phyloP scores from a whole-genome alignment of 768 basidiomycete genomes.

The Phaffia australis region DNA sequence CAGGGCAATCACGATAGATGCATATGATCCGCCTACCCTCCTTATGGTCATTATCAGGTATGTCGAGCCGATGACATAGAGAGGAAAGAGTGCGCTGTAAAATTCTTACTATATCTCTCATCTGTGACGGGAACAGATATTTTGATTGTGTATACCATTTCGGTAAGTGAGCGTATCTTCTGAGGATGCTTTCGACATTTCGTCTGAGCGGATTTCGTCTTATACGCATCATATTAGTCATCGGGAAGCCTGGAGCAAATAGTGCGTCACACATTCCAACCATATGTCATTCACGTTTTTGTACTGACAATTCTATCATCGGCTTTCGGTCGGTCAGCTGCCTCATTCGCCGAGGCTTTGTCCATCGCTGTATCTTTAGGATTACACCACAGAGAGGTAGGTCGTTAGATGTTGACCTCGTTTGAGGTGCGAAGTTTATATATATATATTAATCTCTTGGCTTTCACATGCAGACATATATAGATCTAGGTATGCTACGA shows the following conservation, averaged over 20 bases:
- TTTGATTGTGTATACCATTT: constrained; percentile 19
- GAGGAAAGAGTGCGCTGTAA: too few relatives aligned
- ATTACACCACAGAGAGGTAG: constrained; percentile 30
- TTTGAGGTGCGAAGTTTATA: constrained; percentile 39
- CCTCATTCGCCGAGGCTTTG: constrained; percentile 68
- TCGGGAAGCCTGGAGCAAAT: constrained; percentile 12
- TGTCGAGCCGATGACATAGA: too few relatives aligned
- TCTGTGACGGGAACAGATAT: too few relatives aligned
- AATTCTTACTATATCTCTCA: too few relatives aligned
- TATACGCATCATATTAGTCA: not conserved
- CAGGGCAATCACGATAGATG: constrained; percentile 26
- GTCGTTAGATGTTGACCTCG: constrained; percentile 13
- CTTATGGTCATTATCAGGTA: constrained; percentile 19
- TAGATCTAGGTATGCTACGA: not conserved
- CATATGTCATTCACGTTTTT: not conserved
- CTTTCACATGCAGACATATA: constrained; percentile 70
- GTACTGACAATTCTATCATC: not conserved
- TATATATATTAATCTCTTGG: constrained; percentile 51
- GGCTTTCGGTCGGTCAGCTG: too few relatives aligned
- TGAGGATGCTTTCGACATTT: not conserved
- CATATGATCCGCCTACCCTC: constrained; percentile 16
- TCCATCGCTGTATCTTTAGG: constrained; percentile 22
- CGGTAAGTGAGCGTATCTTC: not conserved
- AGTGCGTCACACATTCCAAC: not conserved
- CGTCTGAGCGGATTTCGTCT: not conserved